Evolutionary conservation across 352 stramenopile genomes (phyloP).

Genomic region (Blastocystis sp.): DNA sequence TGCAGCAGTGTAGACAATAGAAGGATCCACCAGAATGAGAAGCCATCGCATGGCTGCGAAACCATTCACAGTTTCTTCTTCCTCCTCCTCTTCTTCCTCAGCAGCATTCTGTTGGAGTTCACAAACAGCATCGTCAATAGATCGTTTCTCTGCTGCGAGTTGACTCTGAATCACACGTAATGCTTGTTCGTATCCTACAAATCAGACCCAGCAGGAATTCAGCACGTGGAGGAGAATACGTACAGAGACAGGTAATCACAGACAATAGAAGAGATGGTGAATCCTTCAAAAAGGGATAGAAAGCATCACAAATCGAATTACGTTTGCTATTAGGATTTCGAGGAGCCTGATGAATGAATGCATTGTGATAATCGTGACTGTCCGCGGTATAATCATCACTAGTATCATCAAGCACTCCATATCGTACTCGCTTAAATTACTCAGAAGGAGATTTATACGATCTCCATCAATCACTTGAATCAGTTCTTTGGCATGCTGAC

Average conservation of each 20-base stretch:
- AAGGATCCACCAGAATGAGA: constrained; percentile 20
- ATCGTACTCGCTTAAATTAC: not conserved
- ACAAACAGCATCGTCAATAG: not conserved
- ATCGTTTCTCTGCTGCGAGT: not conserved
- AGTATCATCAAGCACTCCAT: not conserved
- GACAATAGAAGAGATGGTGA: not conserved
- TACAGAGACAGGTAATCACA: constrained; percentile 16
- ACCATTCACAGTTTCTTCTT: not conserved
- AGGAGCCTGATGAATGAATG: not conserved
- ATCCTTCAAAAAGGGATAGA: not conserved
- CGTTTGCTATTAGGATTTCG: not conserved
- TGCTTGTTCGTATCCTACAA: not conserved
- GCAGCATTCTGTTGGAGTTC: not conserved
- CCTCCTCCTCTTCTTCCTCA: not conserved
- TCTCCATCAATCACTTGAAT: not conserved
- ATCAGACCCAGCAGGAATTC: not conserved
- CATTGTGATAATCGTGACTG: constrained; percentile 2
- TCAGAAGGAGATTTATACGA: constrained; percentile 37
- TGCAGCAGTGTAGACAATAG: constrained; percentile 7
- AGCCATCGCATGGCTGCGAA: constrained; percentile 23
- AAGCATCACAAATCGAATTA: not conserved
- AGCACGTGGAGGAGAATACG: not conserved
- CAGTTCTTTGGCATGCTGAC: constrained; percentile 7
- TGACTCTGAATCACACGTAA: not conserved
- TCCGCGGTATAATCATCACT: constrained; percentile 47